Evolutionary conservation across 169 alveolate genomes (phyloP), one percentile per base, ranked within the genome.

Genomic region (Plasmodium berghei): DNA sequence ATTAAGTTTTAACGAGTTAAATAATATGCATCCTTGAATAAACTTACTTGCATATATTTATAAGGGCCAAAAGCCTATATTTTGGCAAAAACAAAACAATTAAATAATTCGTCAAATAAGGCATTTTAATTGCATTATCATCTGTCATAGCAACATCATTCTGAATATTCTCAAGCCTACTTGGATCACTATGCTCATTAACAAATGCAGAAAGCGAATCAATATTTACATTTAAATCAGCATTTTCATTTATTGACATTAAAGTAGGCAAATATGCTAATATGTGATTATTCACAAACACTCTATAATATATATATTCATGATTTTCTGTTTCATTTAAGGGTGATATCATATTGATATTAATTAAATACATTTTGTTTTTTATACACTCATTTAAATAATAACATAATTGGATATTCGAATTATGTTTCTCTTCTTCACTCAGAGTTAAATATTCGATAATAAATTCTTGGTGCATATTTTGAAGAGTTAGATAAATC

Each of bases 401-500:
- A 55, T 75, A 75, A 49, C 89, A 75, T 6, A 75, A 42, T 16
- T 75, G 89, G 54, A 75, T 67, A 56, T 75, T 75, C 9, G 20
- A 67, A 14, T 75, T 67, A 49, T 63, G 63, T 69, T 75, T 75
- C 28, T 75, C 89, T 67, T 75, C 89, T 40, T 75, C 89, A 49
- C 59, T 61, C 6, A 75, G 61, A 14, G 89, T 64, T 42, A 75
- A 55, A 67, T 75, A 75, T 63, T 75, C 89, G 14, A 75, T 55
- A 16, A 75, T 49, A 55, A 75, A 75, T 58, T 75, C 89, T 58
- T 75, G 89, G 45, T 91, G 91, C 94, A 91, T 91, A 62, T 91
- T 91, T 75, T 91, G 94, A n/a, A 91, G 72, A 46, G 94, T 87
- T 24, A 91, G 26, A 24, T 91, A 91, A 18, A 91, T 64, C 0